phyloP scores from a whole-genome alignment of 768 basidiomycete genomes.

The Lentinula raphanica region DNA sequence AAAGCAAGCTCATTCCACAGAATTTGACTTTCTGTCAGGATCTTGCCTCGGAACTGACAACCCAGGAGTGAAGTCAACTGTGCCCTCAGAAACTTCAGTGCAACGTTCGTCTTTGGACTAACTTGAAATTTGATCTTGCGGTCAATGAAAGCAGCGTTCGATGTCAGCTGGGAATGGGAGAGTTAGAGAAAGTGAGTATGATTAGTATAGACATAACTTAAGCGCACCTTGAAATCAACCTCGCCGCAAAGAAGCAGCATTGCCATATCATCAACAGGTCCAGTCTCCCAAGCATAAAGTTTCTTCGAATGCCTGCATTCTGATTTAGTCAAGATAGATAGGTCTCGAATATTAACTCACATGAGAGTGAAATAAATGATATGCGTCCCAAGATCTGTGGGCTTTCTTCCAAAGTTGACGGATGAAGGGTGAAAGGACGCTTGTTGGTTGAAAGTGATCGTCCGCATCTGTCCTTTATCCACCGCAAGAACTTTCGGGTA shows the following conservation, averaged over 20 bases:
- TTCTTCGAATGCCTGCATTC: constrained; percentile 82
- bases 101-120: constrained; percentile 66
- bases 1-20: constrained; percentile 73
- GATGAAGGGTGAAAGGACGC: constrained; percentile 87
- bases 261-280: constrained; percentile 80
- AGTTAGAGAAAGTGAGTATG: neutral
- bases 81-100: constrained; percentile 72
- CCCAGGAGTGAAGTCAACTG: constrained; percentile 56
- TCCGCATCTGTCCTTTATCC: constrained; percentile 71
- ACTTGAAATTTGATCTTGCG: constrained; percentile 76
- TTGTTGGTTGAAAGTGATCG: constrained; percentile 75
- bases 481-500: constrained; percentile 85
- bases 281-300: constrained; percentile 90
- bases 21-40: constrained; percentile 51
- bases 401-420: constrained; percentile 73
- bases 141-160: constrained; percentile 72
- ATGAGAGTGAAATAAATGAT: constrained; percentile 86
- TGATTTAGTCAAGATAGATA: neutral
- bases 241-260: constrained; percentile 87
- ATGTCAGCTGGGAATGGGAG: constrained; percentile 48
- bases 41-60: constrained; percentile 61
- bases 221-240: constrained; percentile 69
- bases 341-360: constrained; percentile 32
- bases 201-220: neutral
- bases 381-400: constrained; percentile 66